phyloP scores from a whole-genome alignment of 2,329 filamentous ascomycete genomes.

The Phaeosphaeriaceae sp. region DNA sequence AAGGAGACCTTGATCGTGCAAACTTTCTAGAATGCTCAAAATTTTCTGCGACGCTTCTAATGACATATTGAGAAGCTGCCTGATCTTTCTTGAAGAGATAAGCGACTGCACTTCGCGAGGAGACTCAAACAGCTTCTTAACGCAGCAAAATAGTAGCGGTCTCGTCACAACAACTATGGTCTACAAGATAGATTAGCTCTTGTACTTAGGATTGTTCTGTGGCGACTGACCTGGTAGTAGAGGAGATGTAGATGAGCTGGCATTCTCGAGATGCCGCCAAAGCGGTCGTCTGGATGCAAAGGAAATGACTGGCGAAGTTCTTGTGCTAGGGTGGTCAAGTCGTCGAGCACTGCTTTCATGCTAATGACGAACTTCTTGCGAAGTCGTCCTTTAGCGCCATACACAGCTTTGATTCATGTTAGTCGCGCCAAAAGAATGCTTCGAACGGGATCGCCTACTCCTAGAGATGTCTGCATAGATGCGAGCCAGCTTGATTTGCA shows the following conservation, averaged over 20 bases:
- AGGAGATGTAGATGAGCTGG: conserved; percentile 48
- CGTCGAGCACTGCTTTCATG: conserved; percentile 51
- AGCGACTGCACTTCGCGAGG: conserved; percentile 38
- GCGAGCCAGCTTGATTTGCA: conserved; percentile 57
- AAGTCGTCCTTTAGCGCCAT: conserved; percentile 55
- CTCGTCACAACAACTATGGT: conserved; percentile 52
- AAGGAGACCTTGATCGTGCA: conserved; percentile 56
- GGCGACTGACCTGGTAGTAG: conserved; percentile 48
- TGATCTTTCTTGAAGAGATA: conserved; percentile 47
- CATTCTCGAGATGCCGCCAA: conserved; percentile 52
- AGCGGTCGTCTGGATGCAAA: conserved; percentile 44
- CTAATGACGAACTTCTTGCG: conserved; percentile 47
- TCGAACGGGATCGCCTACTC: conserved; percentile 43
- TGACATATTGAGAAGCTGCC: conserved; percentile 51
- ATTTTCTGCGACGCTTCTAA: conserved; percentile 55
- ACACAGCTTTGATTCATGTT: conserved; percentile 45
- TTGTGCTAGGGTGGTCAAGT: conserved; percentile 49
- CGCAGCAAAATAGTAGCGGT: conserved; percentile 54
- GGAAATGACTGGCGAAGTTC: conserved; percentile 50
- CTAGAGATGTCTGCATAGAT: conserved; percentile 55
- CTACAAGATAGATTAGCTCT: conserved; percentile 20
- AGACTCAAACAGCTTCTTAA: conserved; percentile 46
- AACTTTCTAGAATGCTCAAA: conserved; percentile 51
- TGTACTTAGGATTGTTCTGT: neutral
- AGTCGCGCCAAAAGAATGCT: neutral